phyloP scores from a whole-genome alignment of 2,329 filamentous ascomycete species.

The Aplosporella prunicola region DNA sequence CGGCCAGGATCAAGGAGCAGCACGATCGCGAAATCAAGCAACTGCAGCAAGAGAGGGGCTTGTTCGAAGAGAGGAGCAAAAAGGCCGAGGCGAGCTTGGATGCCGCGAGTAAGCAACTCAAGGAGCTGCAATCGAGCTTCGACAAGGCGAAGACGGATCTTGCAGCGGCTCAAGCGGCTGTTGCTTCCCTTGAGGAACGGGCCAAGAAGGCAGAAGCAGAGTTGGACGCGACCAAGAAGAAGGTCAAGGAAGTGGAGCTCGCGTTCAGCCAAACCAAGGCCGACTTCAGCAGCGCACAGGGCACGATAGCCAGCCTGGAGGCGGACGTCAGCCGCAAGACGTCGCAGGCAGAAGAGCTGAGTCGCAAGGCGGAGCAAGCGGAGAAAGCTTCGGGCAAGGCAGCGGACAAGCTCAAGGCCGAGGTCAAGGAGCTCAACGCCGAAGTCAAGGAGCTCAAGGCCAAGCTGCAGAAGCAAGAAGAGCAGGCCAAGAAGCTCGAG shows the following conservation, averaged over 20 bases:
- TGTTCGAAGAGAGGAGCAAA: constrained; percentile 20
- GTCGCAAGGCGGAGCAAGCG: constrained; percentile 8
- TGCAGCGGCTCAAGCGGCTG: constrained; percentile 12
- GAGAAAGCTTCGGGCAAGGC: constrained; percentile 7
- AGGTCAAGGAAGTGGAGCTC: constrained; percentile 10
- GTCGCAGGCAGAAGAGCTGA: constrained; percentile 10
- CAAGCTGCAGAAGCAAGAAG: constrained; percentile 9
- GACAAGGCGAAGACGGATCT: constrained; percentile 20
- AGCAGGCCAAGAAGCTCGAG: constrained; percentile 1
- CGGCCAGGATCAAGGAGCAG: constrained; percentile 23
- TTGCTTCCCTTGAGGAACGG: constrained; percentile 1
- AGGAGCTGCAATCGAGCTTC: constrained; percentile 35
- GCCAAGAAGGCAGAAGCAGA: constrained; percentile 7
- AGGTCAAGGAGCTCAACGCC: constrained; percentile 15
- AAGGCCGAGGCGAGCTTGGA: constrained; percentile 6
- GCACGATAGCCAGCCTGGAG: constrained; percentile 11
- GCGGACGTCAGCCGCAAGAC: constrained; percentile 15
- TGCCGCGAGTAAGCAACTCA: constrained; percentile 20
- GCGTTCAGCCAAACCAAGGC: constrained; percentile 1
- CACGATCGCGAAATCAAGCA: constrained; percentile 25
- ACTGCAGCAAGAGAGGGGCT: constrained; percentile 16
- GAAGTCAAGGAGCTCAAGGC: constrained; percentile 11
- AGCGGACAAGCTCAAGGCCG: constrained; percentile 11
- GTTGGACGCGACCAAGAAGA: constrained; percentile 6
- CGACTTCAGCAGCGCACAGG: constrained; percentile 2